These are phyloP conservation scores for Lentinula sp. DNA, from an alignment of 768 basidiomycete species.

Conservation along the genomic window DNA sequence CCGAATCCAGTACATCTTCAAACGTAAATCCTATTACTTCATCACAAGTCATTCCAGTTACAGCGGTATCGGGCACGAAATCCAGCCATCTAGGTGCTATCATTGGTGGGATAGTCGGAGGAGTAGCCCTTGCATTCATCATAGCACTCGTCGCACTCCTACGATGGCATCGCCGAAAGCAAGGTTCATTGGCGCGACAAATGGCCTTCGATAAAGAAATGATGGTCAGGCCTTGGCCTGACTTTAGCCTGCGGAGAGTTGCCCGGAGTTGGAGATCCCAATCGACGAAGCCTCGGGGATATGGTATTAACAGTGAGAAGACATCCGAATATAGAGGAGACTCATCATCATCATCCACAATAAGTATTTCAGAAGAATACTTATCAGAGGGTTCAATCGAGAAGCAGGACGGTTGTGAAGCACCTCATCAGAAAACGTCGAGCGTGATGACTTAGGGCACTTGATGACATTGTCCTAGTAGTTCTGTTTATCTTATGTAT, in stretches of 20 bases:
- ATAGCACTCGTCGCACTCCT: background rate
- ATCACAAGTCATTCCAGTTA: background rate
- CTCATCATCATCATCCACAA: background rate
- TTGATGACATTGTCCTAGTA: no score
- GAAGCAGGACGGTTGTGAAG: background rate
- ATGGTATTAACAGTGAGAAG: no score
- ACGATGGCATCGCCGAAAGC: background rate
- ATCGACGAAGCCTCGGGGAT: background rate
- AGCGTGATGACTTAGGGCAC: no score
- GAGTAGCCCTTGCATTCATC: background rate
- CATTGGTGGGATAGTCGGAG: background rate
- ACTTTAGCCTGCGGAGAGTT: background rate
- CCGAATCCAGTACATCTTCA: background rate
- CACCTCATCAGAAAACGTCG: no score
- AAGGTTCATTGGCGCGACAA: background rate
- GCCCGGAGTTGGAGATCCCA: background rate
- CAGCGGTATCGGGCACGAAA: background rate
- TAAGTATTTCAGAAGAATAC: no score
- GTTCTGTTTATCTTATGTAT: no score
- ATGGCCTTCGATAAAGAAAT: background rate
- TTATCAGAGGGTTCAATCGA: no score
- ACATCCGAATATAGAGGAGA: background rate
- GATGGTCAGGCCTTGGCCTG: background rate
- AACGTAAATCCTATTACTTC: background rate
- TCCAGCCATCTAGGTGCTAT: background rate